Evolutionary conservation across 1,284 basidiomycete species (phyloP).

Genomic region (Neonothopanus nambi): DNA sequence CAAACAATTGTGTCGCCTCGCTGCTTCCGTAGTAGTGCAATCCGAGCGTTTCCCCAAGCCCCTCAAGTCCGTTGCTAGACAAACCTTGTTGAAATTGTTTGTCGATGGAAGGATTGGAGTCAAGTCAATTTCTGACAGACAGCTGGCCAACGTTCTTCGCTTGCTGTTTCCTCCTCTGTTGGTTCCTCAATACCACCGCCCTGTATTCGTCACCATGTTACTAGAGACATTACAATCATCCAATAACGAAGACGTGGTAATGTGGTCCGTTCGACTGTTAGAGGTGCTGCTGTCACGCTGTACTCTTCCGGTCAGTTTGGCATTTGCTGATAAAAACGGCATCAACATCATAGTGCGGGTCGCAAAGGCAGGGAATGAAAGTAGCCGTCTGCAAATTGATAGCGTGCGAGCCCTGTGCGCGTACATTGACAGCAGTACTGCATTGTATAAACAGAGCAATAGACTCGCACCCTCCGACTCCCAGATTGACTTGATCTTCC

Average conservation of each 20-base stretch:
- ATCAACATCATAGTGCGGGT: constrained; percentile 33
- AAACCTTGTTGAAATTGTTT: constrained; percentile 33
- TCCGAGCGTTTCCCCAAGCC: constrained; percentile 28
- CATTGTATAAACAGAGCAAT: constrained; percentile 10
- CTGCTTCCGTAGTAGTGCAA: constrained; percentile 29
- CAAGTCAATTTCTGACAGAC: constrained; percentile 29
- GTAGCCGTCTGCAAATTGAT: constrained; percentile 37
- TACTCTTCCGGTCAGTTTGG: constrained; percentile 24
- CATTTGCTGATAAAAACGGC: constrained; percentile 34
- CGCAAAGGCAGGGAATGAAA: constrained; percentile 32
- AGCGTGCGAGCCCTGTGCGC: constrained; percentile 36
- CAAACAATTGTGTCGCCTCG: constrained; percentile 33
- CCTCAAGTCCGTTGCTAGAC: constrained; percentile 26
- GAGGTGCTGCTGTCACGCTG: constrained; percentile 30
- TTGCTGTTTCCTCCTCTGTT: constrained; percentile 32
- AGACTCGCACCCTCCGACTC: constrained; percentile 11
- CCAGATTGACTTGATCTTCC: constrained; percentile 29
- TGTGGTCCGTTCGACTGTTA: constrained; percentile 34
- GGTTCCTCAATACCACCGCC: constrained; percentile 24
- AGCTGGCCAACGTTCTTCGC: constrained; percentile 36
- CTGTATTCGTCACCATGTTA: constrained; percentile 30
- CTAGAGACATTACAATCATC: constrained; percentile 30
- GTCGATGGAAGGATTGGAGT: constrained; percentile 31
- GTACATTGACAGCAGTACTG: constrained; percentile 31
- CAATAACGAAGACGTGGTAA: constrained; percentile 29